These are phyloP conservation scores for Boletus sp. DNA, from an alignment of 768 basidiomycete genomes.

Conservation along the genomic window DNA sequence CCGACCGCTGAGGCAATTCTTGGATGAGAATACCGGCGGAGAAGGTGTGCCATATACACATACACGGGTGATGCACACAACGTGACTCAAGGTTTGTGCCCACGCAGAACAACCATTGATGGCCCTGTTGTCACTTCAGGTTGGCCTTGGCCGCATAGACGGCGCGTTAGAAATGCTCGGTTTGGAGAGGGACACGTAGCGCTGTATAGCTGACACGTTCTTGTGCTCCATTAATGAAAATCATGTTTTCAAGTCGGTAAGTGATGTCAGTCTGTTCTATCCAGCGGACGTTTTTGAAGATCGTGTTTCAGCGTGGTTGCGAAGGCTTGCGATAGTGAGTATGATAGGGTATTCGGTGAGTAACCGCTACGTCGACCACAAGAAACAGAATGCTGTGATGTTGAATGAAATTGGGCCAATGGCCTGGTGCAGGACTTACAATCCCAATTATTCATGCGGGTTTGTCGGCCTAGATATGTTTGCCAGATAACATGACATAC, in stretches of 20 bases:
- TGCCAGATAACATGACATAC: neutral
- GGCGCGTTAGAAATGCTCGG: slow-evolving; percentile 30
- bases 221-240: slow-evolving; percentile 12
- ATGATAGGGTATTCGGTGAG: neutral
- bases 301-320: neutral
- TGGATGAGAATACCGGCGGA: slow-evolving; percentile 35
- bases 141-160: slow-evolving; percentile 50
- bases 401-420: neutral
- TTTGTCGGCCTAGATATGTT: neutral
- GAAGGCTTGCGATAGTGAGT: neutral
- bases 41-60: slow-evolving; percentile 23
- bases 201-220: neutral
- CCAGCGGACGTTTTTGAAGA: slow-evolving; percentile 2
- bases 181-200: neutral
- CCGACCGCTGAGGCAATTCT: slow-evolving; percentile 38
- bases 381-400: neutral
- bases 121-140: slow-evolving; percentile 39
- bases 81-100: slow-evolving; percentile 1
- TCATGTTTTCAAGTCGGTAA: neutral
- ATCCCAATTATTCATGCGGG: neutral
- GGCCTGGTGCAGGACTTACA: neutral
- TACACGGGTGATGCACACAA: neutral
- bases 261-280: neutral
- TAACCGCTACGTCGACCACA: neutral
- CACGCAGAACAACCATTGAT: slow-evolving; percentile 27